These are phyloP conservation scores for Schizosaccharomyces japonicus DNA, from an alignment of 805 yeast genomes.

Conservation along the genomic window DNA sequence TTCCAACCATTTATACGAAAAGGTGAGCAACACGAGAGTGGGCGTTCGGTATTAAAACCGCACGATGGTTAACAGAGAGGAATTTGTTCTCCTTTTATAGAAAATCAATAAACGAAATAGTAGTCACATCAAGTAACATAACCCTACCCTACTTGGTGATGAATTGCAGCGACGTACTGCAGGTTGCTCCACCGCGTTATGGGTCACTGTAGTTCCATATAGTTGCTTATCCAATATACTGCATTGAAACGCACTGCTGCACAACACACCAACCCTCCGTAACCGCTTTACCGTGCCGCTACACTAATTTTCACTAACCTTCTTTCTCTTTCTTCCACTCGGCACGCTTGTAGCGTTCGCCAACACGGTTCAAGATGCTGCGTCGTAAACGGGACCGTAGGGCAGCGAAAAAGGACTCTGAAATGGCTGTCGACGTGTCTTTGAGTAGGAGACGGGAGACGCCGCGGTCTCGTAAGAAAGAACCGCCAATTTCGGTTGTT, in stretches of 20 bases:
- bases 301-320: neutral
- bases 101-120: neutral
- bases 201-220: neutral
- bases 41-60: slow-evolving; percentile 5
- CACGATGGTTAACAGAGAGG: neutral
- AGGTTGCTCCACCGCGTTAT: neutral
- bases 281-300: neutral
- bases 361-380: no score
- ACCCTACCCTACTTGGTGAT: no score
- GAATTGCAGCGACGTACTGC: no score
- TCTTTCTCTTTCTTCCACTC: neutral
- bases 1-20: neutral
- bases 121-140: neutral
- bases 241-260: neutral
- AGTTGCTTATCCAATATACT: neutral
- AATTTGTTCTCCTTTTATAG: no score
- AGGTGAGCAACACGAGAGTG: slow-evolving; percentile 4
- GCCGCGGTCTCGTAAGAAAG: neutral
- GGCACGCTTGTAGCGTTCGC: neutral
- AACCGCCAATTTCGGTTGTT: neutral
- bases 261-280: neutral
- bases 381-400: slow-evolving; percentile 1
- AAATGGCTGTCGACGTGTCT: neutral
- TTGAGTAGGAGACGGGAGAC: neutral
- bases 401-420: neutral